A percentile compares a stretch with the other conserved stretches of the same genome.
These are phyloP conservation scores for Globisporangium viniferum DNA, from an alignment of 352 stramenopile species.

Conservation along the genomic window DNA sequence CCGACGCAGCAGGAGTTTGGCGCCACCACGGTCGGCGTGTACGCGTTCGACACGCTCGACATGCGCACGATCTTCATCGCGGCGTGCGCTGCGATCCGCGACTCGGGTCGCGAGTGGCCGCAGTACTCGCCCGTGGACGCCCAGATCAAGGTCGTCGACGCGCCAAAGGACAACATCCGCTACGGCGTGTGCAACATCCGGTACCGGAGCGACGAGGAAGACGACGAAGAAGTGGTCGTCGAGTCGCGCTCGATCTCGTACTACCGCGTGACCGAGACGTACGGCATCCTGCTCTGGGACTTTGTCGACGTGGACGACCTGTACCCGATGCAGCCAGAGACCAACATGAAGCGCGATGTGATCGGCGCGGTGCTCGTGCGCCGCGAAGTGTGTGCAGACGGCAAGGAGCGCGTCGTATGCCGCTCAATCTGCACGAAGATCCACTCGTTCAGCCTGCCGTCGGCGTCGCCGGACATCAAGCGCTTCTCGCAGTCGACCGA, in stretches of 20 bases:
- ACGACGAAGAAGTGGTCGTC: slow-evolving; percentile 26
- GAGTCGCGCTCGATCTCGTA: slow-evolving; percentile 26
- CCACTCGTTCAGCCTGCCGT: slow-evolving; percentile 24
- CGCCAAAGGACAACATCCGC: slow-evolving; percentile 37
- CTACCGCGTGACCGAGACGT: slow-evolving; percentile 27
- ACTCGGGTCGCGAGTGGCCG: slow-evolving; percentile 41
- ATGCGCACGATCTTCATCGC: slow-evolving; percentile 39
- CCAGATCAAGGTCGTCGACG: slow-evolving; percentile 28
- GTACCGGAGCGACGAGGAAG: slow-evolving; percentile 26
- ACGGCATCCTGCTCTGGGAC: slow-evolving; percentile 33
- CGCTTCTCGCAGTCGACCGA: slow-evolving; percentile 29
- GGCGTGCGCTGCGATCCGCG: slow-evolving; percentile 37
- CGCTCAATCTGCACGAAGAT: slow-evolving; percentile 61
- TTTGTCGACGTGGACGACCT: slow-evolving; percentile 36
- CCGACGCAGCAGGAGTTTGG: slow-evolving; percentile 29
- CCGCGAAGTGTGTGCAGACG: slow-evolving; percentile 39
- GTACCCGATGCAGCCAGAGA: slow-evolving; percentile 21
- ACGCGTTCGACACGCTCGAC: slow-evolving; percentile 50
- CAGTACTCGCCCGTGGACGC: slow-evolving; percentile 32
- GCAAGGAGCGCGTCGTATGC: slow-evolving; percentile 50
- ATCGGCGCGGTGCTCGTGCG: slow-evolving; percentile 35
- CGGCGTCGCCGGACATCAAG: slow-evolving; percentile 15
- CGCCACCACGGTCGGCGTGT: slow-evolving; percentile 43
- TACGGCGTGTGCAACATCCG: slow-evolving; percentile 36
- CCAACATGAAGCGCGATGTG: slow-evolving; percentile 27